Percentiles rank a stretch among this genome's conserved stretches.
phyloP scores from a whole-genome alignment of 495 filamentous ascomycete genomes.

The Astrothelium macrocarpum region DNA sequence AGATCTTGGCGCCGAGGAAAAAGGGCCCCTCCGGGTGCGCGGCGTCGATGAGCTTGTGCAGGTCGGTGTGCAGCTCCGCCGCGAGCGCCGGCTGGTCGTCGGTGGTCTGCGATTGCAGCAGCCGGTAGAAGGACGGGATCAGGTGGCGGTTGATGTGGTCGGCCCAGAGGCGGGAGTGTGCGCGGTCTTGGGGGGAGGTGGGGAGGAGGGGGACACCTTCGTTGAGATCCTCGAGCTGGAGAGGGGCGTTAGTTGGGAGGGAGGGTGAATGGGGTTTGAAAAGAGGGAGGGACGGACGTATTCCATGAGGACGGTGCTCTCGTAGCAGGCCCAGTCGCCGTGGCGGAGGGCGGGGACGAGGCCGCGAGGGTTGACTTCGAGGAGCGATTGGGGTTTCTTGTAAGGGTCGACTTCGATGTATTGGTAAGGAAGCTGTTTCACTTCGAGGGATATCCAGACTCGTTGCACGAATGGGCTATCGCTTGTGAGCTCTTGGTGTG shows the following conservation, averaged over 20 bases:
- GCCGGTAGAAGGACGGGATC: slow-evolving; percentile 69
- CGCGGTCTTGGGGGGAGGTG: slow-evolving; percentile 56
- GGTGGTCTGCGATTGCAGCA: slow-evolving; percentile 62
- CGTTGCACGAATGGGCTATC: slow-evolving; percentile 74
- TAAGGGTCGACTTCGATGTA: slow-evolving; percentile 91
- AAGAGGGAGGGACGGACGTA: slow-evolving; percentile 46
- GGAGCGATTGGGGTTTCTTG: slow-evolving; percentile 62
- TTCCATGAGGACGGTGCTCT: slow-evolving; percentile 83
- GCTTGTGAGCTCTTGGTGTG: background rate
- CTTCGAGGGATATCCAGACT: slow-evolving; percentile 91
- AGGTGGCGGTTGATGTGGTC: slow-evolving; percentile 84
- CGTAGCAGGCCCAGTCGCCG: slow-evolving; percentile 79
- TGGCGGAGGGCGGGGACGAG: slow-evolving; percentile 76
- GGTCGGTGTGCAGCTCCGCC: slow-evolving; percentile 56
- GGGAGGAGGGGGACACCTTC: slow-evolving; percentile 55
- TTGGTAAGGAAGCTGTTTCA: slow-evolving; percentile 74
- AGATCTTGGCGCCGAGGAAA: slow-evolving; percentile 21
- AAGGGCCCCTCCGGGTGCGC: slow-evolving; percentile 58
- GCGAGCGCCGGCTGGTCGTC: slow-evolving; percentile 53
- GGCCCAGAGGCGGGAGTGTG: slow-evolving; percentile 74
- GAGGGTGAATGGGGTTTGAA: background rate
- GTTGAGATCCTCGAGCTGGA: slow-evolving; percentile 68
- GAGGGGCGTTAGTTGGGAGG: background rate
- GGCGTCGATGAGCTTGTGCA: slow-evolving; percentile 62
- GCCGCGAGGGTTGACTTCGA: slow-evolving; percentile 83